Conservation (phyloP, 345 rosid species). For the Brassica cretica region DNA sequence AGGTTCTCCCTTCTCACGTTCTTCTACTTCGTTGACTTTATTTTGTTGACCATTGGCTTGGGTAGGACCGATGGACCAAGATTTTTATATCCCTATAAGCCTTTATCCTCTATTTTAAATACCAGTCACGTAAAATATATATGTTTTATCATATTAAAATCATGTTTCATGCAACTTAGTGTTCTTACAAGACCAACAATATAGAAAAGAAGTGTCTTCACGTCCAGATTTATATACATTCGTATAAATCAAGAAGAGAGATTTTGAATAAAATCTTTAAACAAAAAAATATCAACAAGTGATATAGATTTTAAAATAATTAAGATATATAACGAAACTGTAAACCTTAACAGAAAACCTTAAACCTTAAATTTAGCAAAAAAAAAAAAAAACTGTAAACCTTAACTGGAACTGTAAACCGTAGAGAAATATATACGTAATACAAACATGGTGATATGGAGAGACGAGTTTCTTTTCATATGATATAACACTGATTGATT, state of each 20-base stretch:
- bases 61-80: constrained; percentile 20
- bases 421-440: background rate
- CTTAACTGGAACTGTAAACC: background rate
- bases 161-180: background rate
- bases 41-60: constrained; percentile 13
- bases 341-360: background rate
- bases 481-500: constrained; percentile 11
- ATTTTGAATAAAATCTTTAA: background rate
- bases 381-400: no score
- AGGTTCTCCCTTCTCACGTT: constrained; percentile 36
- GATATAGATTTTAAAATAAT: background rate
- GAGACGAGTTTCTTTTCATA: background rate
- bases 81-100: background rate
- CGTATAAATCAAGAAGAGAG: background rate
- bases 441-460: background rate
- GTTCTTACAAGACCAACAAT: background rate
- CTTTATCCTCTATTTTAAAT: background rate
- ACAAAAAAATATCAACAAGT: background rate
- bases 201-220: background rate
- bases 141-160: background rate
- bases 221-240: background rate
- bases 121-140: constrained; percentile 2
- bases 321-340: background rate
- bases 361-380: no score
- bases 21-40: constrained; percentile 30